A percentile compares a stretch with the other conserved stretches of the same genome.
These are phyloP conservation scores for Alternaria longipes DNA, from an alignment of 2,329 filamentous ascomycete species.

Conservation along the genomic window DNA sequence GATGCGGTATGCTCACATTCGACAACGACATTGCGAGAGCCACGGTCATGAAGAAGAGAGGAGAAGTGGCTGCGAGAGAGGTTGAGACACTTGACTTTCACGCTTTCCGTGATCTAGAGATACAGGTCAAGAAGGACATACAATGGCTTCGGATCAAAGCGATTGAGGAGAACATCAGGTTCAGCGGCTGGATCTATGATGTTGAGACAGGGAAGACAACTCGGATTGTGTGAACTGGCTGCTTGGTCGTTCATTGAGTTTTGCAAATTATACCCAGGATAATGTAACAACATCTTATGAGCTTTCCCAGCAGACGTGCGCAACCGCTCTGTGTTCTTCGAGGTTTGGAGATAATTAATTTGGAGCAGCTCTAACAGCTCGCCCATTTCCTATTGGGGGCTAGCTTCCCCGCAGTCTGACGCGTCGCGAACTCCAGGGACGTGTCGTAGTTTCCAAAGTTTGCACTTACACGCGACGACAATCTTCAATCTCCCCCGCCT, in stretches of 20 bases:
- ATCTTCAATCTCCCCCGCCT: not conserved
- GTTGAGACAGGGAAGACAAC: slow-evolving; percentile 74
- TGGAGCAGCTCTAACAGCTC: not conserved
- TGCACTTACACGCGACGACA: not conserved
- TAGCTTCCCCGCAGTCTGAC: not conserved
- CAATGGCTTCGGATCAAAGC: slow-evolving; percentile 67
- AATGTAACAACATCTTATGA: slow-evolving; percentile 8
- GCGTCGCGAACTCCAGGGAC: not conserved
- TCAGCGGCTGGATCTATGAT: slow-evolving; percentile 81
- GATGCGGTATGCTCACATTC: slow-evolving; percentile 77
- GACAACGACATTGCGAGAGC: slow-evolving; percentile 65
- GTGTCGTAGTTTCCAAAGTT: not conserved
- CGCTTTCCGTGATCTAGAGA: slow-evolving; percentile 65
- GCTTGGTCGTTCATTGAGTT: not conserved
- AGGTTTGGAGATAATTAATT: not conserved
- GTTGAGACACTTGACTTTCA: slow-evolving; percentile 67
- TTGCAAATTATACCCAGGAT: slow-evolving; percentile 16
- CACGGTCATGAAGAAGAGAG: slow-evolving; percentile 68
- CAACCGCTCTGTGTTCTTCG: not conserved
- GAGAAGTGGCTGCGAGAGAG: slow-evolving; percentile 59
- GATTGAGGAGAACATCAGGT: slow-evolving; percentile 66
- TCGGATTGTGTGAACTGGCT: slow-evolving; percentile 51
- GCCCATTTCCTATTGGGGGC: not conserved
- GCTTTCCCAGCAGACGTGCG: not conserved
- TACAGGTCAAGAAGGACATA: slow-evolving; percentile 73